Evolutionary conservation across 2,329 filamentous ascomycete species (phyloP), one percentile per base, ranked within the genome.

Genomic region (Mariannaea elegans): DNA sequence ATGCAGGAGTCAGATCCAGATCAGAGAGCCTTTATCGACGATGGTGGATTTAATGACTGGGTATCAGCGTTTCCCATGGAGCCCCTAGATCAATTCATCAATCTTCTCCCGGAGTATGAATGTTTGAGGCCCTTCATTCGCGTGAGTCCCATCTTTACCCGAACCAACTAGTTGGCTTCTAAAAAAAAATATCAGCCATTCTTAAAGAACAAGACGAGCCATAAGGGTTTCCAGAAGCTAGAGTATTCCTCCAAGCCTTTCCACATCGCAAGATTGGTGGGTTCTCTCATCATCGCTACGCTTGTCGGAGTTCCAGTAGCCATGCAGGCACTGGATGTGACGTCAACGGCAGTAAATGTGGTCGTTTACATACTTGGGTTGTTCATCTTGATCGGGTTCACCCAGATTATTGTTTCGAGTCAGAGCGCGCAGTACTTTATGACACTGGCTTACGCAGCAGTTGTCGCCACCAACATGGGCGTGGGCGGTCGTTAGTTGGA

Each of bases 231-330:
- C 7, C 6, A 53, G 8, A 4, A 31, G 14, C n/a, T 29, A 2
- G 18, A n/a, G 4, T 60, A 56, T 23, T 7, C 59, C 5, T 6
- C 23, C 2, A 19, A 13, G 12, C 14, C 18, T 7, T 32, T 57
- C 27, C 14, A 19, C 16, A 31, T 18, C 14, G 13, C 45, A 4
- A 6, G 54, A 10, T 6, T 12, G 12, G 45, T 45, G 3, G 8
- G 51, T 16, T 38, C 27, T 19, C 47, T 50, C 41, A n/a, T 56
- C 39, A 14, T 58, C 18, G 50, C 45, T 13, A 24, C 38, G 2
- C 38, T 62, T n/a, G 49, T 55, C 3, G 59, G 55, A 9, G 39
- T 51, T 7, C 59, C 59, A 3, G 59, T 62, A 1, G 21, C 42
- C 2, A 16, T 62, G 2, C 49, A 58, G 13, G 45, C 59, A 8